Percentiles rank a stretch among this genome's conserved stretches.
These are phyloP conservation scores for Ettlia oleoabundans DNA, from an alignment of 139 green algal species.

Conservation along the genomic window DNA sequence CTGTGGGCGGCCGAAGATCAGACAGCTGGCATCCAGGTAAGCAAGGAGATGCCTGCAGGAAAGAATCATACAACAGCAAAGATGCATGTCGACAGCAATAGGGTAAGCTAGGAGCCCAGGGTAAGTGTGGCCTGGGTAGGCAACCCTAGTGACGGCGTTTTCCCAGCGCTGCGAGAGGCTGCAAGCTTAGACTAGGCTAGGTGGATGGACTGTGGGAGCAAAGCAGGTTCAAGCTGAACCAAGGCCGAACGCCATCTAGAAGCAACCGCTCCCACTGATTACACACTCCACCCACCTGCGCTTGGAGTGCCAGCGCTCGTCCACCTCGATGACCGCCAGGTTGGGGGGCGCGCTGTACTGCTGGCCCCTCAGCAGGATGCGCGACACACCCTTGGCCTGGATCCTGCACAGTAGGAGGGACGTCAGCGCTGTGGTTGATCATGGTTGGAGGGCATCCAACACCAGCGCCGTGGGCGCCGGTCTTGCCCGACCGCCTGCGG, in stretches of 20 bases:
- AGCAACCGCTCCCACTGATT: too few relatives aligned
- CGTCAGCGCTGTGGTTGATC: too few relatives aligned
- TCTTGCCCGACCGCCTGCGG: too few relatives aligned
- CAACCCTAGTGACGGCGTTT: background rate
- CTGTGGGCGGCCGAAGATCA: conserved; percentile 1
- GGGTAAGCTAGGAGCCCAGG: too few relatives aligned
- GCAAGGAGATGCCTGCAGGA: background rate
- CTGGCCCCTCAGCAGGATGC: conserved; percentile 50
- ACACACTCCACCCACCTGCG: background rate
- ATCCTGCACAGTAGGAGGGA: background rate
- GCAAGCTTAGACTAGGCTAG: too few relatives aligned
- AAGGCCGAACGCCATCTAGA: too few relatives aligned
- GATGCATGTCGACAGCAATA: too few relatives aligned
- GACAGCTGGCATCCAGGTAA: conserved; percentile 23
- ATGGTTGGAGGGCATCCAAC: too few relatives aligned
- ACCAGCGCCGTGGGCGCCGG: too few relatives aligned
- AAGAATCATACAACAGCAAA: background rate
- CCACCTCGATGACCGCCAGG: conserved; percentile 37
- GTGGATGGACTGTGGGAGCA: background rate
- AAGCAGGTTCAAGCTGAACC: too few relatives aligned
- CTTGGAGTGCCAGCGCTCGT: conserved; percentile 8
- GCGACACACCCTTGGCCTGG: conserved; percentile 38
- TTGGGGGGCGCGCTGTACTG: conserved; percentile 44
- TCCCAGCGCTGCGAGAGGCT: background rate
- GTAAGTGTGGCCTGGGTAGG: too few relatives aligned